phyloP scores from a whole-genome alignment of 1,139 yeast genomes.

The Blastobotrys raffinosifermentans region DNA sequence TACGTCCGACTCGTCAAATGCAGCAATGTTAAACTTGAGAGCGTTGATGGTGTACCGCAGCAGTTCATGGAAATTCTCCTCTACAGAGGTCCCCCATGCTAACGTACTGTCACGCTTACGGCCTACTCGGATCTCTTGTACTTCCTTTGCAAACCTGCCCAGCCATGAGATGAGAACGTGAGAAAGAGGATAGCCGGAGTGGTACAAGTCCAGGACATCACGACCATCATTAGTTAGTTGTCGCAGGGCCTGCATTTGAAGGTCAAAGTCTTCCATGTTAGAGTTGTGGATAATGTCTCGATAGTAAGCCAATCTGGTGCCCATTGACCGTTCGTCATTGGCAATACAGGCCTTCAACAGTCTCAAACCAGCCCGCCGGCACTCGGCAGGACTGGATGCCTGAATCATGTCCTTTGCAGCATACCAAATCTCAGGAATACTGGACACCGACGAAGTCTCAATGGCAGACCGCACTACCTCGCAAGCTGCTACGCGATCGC shows the following conservation, averaged over 20 bases:
- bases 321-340: constrained; percentile 45
- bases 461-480: constrained; percentile 46
- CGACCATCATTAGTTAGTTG: constrained; percentile 56
- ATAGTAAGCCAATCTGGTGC: constrained; percentile 50
- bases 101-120: constrained; percentile 25
- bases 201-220: constrained; percentile 52
- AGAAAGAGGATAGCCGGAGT: constrained; percentile 42
- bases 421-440: constrained; percentile 75
- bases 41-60: constrained; percentile 41
- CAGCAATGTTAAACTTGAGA: constrained; percentile 44
- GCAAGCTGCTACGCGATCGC: constrained; percentile 50
- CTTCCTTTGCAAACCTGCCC: constrained; percentile 29
- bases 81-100: constrained; percentile 30
- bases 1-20: constrained; percentile 41
- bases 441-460: constrained; percentile 48
- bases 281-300: constrained; percentile 52
- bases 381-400: constrained; percentile 36
- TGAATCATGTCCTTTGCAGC: constrained; percentile 53
- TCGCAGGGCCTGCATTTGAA: constrained; percentile 48
- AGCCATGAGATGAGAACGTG: constrained; percentile 37
- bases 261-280: constrained; percentile 47
- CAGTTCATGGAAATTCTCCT: constrained; percentile 32
- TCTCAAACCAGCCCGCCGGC: constrained; percentile 49
- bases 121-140: constrained; percentile 28
- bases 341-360: constrained; percentile 53